phyloP scores from a whole-genome alignment of 257 asterid species.

The Vinca minor region DNA sequence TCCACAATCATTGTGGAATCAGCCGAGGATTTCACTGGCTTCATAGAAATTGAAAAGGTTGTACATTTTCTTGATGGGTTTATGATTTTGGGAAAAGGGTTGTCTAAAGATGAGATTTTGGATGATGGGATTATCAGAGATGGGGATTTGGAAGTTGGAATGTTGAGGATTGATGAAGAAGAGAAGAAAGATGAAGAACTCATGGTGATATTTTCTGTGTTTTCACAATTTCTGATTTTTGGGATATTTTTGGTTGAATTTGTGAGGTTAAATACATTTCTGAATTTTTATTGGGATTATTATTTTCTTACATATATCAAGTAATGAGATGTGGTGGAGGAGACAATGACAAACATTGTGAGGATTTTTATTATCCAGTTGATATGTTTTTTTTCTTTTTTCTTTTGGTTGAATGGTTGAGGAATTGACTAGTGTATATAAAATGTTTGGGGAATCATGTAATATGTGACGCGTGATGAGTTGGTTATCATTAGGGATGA shows the following conservation, averaged over 20 bases:
- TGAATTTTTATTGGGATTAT: neutral
- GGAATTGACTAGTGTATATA: no score
- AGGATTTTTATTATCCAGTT: slow-evolving; percentile 9
- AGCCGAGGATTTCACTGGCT: slow-evolving; percentile 13
- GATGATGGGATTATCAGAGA: slow-evolving; percentile 12
- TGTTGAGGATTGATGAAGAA: slow-evolving; percentile 23
- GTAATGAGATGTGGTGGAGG: neutral
- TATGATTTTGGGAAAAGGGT: slow-evolving; percentile 20
- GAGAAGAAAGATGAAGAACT: slow-evolving; percentile 20
- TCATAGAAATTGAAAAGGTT: slow-evolving; percentile 8
- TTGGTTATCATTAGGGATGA: no score
- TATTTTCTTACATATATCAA: neutral
- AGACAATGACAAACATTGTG: neutral
- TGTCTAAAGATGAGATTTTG: slow-evolving; percentile 17
- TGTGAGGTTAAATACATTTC: slow-evolving; percentile 16
- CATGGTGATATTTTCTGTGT: slow-evolving; percentile 5
- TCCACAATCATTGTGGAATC: slow-evolving; percentile 29
- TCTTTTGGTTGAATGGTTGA: no score
- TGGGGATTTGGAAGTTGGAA: slow-evolving; percentile 22
- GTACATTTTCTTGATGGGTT: slow-evolving; percentile 3
- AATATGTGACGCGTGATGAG: no score
- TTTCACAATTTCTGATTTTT: neutral
- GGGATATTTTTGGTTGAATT: slow-evolving; percentile 7
- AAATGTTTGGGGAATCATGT: no score
- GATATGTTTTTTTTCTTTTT: neutral